Evolutionary conservation across 176 grass and related monocot species (phyloP), one percentile per base, ranked within the genome.

Genomic region (Oryza rufipogon): DNA sequence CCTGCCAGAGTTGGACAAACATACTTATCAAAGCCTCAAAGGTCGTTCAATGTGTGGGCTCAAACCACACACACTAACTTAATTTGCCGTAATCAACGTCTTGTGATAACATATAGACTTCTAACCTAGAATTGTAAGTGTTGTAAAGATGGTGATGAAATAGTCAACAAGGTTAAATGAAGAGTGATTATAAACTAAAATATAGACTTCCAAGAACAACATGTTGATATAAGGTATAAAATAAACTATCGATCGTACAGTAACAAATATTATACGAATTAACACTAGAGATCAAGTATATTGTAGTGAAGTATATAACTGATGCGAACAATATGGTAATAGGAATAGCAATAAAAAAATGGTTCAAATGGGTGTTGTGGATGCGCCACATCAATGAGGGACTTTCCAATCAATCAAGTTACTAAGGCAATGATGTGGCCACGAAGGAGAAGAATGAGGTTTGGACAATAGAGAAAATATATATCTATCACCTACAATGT

Each of bases 151-250:
- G 45, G 22, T 41, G 47, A 52, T 46, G 11, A 23, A 61, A 34
- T 67, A 44, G 13, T 70, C 30, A 5, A 90, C 25, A 66, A 36
- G 61, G 12, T 19, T 54, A 54, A 54, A 19, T 54, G 51, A 68
- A 67, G 16, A 86, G 45, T 10, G 68, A 14, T 10, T 28, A 13
- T 71, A 66, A 66, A 34, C 7, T 39, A 4, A 39, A 69, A 54
- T 25, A 4, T 49, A 65, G 48, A 32, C 15, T 61, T 65, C 44
- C 19, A 70, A 32, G 33, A 16, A 41, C 16, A 49, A 68, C 33
- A 56, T 41, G 22, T 26, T 14, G 16, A 41, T 70, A 47, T 78
- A 85, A 58, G 30, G 6, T 36, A 86, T 25, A 46, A 19, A 85
- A 79, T 13, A 73, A 68, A 52, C 16, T 25, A 60, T 22, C 65